Evolutionary conservation across 768 basidiomycete genomes (phyloP).

Genomic region (Scleroderma bovista): DNA sequence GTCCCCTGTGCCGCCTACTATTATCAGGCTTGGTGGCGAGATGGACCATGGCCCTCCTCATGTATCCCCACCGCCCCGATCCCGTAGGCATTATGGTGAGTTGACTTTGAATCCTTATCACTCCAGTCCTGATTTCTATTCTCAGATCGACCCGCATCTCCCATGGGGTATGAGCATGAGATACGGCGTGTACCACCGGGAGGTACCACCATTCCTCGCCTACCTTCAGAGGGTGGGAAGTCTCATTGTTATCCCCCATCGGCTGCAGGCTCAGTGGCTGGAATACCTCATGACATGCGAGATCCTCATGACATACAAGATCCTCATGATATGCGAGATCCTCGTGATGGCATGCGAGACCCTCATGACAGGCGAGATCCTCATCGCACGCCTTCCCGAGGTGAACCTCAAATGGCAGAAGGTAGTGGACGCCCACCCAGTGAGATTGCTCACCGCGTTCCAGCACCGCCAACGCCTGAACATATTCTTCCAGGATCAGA

Average conservation of each 20-base stretch:
- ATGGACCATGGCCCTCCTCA: slow-evolving; percentile 1
- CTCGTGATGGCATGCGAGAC: neutral
- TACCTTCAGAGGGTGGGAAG: slow-evolving; percentile 5
- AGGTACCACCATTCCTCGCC: slow-evolving; percentile 9
- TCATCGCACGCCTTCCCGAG: slow-evolving; percentile 16
- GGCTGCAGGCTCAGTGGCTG: slow-evolving; percentile 1
- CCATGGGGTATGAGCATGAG: slow-evolving; percentile 4
- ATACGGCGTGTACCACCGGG: slow-evolving; percentile 7
- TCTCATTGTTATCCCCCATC: neutral
- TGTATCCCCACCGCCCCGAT: neutral
- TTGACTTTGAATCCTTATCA: neutral
- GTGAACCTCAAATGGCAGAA: slow-evolving; percentile 11
- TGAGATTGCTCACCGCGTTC: slow-evolving; percentile 23
- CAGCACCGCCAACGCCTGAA: slow-evolving; percentile 11
- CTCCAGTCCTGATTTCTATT: slow-evolving; percentile 2
- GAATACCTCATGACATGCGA: no score
- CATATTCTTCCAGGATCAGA: slow-evolving; percentile 18
- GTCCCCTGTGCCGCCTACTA: slow-evolving; percentile 24
- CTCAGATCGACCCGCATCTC: slow-evolving; percentile 14
- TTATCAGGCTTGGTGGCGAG: slow-evolving; percentile 23
- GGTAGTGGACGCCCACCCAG: slow-evolving; percentile 16
- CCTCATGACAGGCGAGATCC: neutral
- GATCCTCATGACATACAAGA: no score
- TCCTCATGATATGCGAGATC: neutral
- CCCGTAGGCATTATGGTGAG: slow-evolving; percentile 10